Base-by-base conservation (phyloP, 2,329 filamentous ascomycete species). In the Penicillium sp. region DNA sequence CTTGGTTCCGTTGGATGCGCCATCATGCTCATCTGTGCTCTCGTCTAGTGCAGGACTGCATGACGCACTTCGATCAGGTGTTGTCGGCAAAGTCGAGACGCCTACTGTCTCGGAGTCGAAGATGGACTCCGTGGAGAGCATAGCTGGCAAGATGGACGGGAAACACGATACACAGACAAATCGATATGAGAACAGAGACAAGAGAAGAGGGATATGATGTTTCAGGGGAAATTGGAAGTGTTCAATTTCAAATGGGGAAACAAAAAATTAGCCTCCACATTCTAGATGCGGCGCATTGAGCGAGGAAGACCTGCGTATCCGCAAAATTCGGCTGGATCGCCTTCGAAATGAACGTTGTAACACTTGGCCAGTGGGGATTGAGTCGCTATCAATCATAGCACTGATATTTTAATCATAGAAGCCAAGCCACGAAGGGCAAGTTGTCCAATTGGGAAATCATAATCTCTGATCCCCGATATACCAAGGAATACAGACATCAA, bases 31-130 rank as follows among this genome's bases (percentile, higher is more conserved):
- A 30, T 63, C 61, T 17, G 47, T 59, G 28, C 56, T 60, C 1
- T 42, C 49, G 33, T 55, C 54, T 13, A 61, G 33, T 17, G 35
- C 30, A 2, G 60, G 60, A n/a, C 55, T 61, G 42, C 49, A 49
- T 15, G 60, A 58, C 54, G 33, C 45, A 58, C 63, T 63, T 56
- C 53, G 53, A 13, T 57, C 53, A 0, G 58, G 55, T 15, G 55
- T 65, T 13, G 61, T 65, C 24, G 53, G 61, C 9, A 47, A 26
- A 6, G 51, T 65, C 4, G 51, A 61, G n/a, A 44, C 30, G 24
- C 59, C 59, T 5, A 45, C 35, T 8, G 59, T 57, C 22, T 59
- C 61, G 13, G 55, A 59, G 22, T 47, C 56, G 7, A 33, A 28
- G 15, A 50, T 44, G 22, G 56, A 56, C 19, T 26, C 33, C 8